These are phyloP conservation scores for Daldinia caldariorum DNA, from an alignment of 495 filamentous ascomycete species.

Conservation along the genomic window DNA sequence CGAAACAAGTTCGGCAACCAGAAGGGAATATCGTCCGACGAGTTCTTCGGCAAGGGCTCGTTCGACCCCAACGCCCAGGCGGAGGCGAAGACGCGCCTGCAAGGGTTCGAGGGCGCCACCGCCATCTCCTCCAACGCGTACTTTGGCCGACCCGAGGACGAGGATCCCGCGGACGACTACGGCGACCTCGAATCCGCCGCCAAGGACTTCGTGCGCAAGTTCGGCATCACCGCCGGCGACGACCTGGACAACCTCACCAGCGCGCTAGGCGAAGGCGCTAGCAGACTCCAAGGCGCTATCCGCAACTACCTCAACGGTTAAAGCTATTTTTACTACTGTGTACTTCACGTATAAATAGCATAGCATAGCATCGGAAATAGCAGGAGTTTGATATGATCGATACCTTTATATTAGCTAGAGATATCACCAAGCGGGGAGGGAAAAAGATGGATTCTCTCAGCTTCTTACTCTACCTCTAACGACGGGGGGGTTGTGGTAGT, in stretches of 20 bases:
- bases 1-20: conserved; percentile 87
- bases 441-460: background rate
- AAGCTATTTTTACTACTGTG: conserved; percentile 11
- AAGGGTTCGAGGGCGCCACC: conserved; percentile 91
- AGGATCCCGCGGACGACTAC: conserved; percentile 75
- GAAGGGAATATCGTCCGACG: conserved; percentile 97
- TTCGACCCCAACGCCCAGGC: conserved; percentile 83
- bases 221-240: conserved; percentile 93
- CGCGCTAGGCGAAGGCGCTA: conserved; percentile 84
- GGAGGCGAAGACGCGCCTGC: conserved; percentile 86
- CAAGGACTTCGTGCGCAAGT: conserved; percentile 92
- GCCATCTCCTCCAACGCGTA: conserved; percentile 95
- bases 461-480: background rate
- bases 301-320: conserved; percentile 75
- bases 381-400: background rate
- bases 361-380: background rate
- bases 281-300: conserved; percentile 87
- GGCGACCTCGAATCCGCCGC: conserved; percentile 91
- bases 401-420: background rate
- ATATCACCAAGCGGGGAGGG: conserved; percentile 1
- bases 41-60: conserved; percentile 91
- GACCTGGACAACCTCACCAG: conserved; percentile 89
- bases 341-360: background rate
- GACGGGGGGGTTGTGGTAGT: background rate
- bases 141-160: conserved; percentile 86